phyloP scores from a whole-genome alignment of 2,329 filamentous ascomycete species.

The Nemania diffusa region DNA sequence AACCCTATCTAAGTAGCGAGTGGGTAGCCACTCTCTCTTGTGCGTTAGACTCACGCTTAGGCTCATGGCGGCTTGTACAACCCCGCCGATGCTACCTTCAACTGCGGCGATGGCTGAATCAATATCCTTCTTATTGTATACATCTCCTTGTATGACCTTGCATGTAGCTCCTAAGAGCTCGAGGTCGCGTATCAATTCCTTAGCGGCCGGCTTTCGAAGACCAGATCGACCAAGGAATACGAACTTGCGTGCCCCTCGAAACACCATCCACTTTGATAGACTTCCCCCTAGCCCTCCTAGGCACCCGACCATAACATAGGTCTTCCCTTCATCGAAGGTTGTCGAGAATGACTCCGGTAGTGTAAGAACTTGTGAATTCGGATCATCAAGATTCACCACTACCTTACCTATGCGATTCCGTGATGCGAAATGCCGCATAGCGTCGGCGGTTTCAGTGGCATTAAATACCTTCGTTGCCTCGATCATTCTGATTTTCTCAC shows the following conservation, averaged over 20 bases:
- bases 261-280: slow-evolving; percentile 49
- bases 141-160: slow-evolving; percentile 42
- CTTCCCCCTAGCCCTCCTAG: slow-evolving; percentile 51
- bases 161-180: slow-evolving; percentile 39
- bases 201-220: slow-evolving; percentile 41
- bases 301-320: slow-evolving; percentile 40
- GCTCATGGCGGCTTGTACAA: slow-evolving; percentile 48
- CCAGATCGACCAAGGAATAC: slow-evolving; percentile 49
- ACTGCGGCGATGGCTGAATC: slow-evolving; percentile 11
- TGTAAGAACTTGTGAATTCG: not conserved
- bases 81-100: slow-evolving; percentile 33
- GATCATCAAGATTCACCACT: not conserved
- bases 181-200: slow-evolving; percentile 36
- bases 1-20: no score
- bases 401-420: no score
- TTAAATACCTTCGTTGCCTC: no score
- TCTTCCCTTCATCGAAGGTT: slow-evolving; percentile 26
- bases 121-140: slow-evolving; percentile 29
- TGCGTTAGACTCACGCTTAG: no score
- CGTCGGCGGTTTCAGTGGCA: no score
- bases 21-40: no score
- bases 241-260: slow-evolving; percentile 46
- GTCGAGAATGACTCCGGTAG: slow-evolving; percentile 20
- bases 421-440: no score
- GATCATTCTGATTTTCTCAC: no score